phyloP scores from a whole-genome alignment of 1,284 basidiomycete species.

The Coniophora puteana region DNA sequence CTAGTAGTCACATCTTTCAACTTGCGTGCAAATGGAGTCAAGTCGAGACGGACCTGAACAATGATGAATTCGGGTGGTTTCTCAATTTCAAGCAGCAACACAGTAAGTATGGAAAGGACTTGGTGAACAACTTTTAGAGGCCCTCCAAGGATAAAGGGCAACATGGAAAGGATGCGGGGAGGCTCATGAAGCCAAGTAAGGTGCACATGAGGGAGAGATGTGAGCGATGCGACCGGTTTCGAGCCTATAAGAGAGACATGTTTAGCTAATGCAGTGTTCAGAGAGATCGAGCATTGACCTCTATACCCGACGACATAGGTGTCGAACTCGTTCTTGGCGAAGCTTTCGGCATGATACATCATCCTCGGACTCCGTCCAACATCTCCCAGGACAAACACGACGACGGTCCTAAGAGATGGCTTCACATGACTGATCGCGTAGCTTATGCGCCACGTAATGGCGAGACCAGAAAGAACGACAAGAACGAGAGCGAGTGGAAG shows the following conservation, averaged over 20 bases:
- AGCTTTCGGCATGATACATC: constrained; percentile 97
- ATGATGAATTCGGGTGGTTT: constrained; percentile 82
- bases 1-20: constrained; percentile 37
- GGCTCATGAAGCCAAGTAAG: constrained; percentile 67
- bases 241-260: constrained; percentile 51
- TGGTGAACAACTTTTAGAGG: constrained; percentile 82
- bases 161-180: constrained; percentile 46
- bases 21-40: neutral
- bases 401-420: constrained; percentile 59
- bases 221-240: constrained; percentile 65
- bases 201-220: constrained; percentile 59
- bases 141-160: constrained; percentile 77
- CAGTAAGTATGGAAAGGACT: constrained; percentile 56
- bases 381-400: constrained; percentile 92
- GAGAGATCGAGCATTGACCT: constrained; percentile 45
- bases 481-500: constrained; percentile 4
- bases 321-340: constrained; percentile 77
- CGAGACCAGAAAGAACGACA: constrained; percentile 8
- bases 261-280: neutral
- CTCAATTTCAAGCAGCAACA: constrained; percentile 59
- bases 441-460: constrained; percentile 16
- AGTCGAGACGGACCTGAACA: constrained; percentile 68
- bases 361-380: constrained; percentile 94
- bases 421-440: constrained; percentile 17
- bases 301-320: constrained; percentile 86